Percentiles rank a stretch among this genome's conserved stretches.
phyloP scores from a whole-genome alignment of 2,329 filamentous ascomycete species.

The Salinomyces thailandicus region DNA sequence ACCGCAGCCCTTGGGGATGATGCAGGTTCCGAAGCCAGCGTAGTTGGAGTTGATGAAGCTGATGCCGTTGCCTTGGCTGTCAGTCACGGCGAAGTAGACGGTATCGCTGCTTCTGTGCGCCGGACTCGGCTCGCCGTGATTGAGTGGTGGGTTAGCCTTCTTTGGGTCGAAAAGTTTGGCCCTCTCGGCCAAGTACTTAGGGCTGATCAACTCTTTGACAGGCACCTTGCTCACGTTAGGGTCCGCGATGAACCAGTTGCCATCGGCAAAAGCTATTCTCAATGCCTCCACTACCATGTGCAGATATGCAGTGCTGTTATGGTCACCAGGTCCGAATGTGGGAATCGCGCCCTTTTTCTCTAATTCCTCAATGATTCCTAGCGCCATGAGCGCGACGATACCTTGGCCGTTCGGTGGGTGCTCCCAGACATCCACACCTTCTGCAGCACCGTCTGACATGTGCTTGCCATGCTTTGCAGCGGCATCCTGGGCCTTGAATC shows the following conservation, averaged over 20 bases:
- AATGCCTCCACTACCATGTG: conserved; percentile 83
- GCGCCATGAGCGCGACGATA: conserved; percentile 85
- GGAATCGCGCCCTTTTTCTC: conserved; percentile 66
- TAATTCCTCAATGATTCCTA: conserved; percentile 82
- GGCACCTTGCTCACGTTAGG: conserved; percentile 64
- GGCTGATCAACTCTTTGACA: conserved; percentile 55
- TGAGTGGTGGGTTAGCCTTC: conserved; percentile 41
- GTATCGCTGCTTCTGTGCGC: conserved; percentile 83
- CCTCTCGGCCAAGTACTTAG: conserved; percentile 63
- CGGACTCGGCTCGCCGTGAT: conserved; percentile 60
- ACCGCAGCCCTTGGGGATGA: conserved; percentile 75
- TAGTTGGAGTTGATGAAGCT: conserved; percentile 97
- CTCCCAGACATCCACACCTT: conserved; percentile 79
- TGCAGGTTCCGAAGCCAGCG: conserved; percentile 74
- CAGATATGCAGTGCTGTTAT: conserved; percentile 65
- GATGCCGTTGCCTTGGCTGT: conserved; percentile 74
- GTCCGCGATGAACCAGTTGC: conserved; percentile 81
- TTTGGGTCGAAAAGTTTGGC: conserved; percentile 50
- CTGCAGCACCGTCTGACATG: conserved; percentile 34
- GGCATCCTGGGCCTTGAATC: conserved; percentile 45
- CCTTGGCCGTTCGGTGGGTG: conserved; percentile 95
- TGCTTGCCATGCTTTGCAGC: conserved; percentile 36
- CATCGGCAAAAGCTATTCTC: conserved; percentile 83
- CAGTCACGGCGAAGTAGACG: conserved; percentile 83
- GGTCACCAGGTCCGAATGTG: conserved; percentile 56